phyloP scores from a whole-genome alignment of 331 rosid species.

The Acacia concinna region DNA sequence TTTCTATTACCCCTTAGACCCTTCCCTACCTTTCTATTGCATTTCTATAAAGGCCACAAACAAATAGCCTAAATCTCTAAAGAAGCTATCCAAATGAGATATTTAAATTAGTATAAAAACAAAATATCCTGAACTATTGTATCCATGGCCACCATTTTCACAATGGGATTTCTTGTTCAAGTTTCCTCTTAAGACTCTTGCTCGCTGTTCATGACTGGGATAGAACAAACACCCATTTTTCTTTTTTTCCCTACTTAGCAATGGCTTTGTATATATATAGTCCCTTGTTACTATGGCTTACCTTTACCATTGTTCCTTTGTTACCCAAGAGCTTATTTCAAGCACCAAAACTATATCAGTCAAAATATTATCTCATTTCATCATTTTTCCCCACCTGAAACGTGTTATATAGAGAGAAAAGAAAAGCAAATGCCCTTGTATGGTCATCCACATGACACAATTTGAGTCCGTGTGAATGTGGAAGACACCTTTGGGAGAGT shows the following conservation, averaged over 20 bases:
- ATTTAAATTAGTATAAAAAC: background rate
- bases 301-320: background rate
- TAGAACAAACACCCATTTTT: background rate
- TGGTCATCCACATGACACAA: background rate
- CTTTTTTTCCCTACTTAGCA: background rate
- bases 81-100: background rate
- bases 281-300: background rate
- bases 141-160: background rate
- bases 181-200: background rate
- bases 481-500: no score
- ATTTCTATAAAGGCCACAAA: background rate
- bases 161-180: background rate
- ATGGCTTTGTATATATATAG: background rate
- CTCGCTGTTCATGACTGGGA: background rate
- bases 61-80: background rate
- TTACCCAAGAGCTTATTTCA: background rate
- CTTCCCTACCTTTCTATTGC: background rate
- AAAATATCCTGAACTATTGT: background rate
- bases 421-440: background rate
- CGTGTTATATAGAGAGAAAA: background rate
- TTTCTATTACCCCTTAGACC: background rate
- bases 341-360: background rate
- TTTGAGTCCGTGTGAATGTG: no score
- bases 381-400: background rate
- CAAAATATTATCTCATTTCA: background rate